Evolutionary conservation across 2,329 filamentous ascomycete species (phyloP).

Genomic region (Pestalotiopsis sp.): DNA sequence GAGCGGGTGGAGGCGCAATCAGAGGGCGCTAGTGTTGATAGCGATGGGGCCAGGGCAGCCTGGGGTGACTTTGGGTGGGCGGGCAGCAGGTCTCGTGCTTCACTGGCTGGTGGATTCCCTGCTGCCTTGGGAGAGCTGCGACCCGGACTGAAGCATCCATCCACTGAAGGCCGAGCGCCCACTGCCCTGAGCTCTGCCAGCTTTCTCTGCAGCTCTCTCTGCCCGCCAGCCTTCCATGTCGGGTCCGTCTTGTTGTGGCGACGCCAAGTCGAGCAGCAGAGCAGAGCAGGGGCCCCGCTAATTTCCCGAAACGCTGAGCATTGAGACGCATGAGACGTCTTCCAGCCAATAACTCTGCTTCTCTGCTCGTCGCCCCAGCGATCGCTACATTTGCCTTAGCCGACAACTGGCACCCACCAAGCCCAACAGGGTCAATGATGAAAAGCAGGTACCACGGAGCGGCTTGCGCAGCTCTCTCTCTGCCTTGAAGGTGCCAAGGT

Average conservation of each 20-base stretch:
- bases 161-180: neutral
- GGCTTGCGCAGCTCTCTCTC: neutral
- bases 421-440: neutral
- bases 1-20: neutral
- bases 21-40: conserved; percentile 3
- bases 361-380: neutral
- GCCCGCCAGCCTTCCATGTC: neutral
- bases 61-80: neutral
- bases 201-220: neutral
- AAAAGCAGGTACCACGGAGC: conserved; percentile 10
- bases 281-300: neutral
- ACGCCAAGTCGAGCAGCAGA: neutral
- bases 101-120: neutral
- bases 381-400: too few species aligned
- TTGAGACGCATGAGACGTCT: neutral
- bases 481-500: neutral
- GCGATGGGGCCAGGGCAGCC: neutral
- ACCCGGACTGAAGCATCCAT: neutral
- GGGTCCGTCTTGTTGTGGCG: neutral
- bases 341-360: neutral
- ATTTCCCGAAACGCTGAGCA: neutral
- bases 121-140: neutral
- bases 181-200: neutral
- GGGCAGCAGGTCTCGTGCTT: conserved; percentile 2
- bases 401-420: conserved; percentile 5